Base-by-base conservation (phyloP, 139 green algal species). In the Spirogloea muscicola region DNA sequence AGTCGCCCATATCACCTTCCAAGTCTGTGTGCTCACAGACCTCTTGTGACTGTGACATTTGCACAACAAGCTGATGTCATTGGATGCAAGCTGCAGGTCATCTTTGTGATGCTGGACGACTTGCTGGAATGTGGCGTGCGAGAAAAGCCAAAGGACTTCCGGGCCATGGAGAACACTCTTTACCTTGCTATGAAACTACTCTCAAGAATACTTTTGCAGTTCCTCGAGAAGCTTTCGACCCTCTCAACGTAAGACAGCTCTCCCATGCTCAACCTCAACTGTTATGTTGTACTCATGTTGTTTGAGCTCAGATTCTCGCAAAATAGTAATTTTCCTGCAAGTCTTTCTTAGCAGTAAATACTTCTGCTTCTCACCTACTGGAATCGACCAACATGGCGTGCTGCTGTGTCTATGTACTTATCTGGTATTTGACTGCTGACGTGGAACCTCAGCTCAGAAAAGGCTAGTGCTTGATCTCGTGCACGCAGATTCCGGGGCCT, bases 161-260 rank as follows among this genome's bases (percentile, higher is more conserved):
- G 49, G 5, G 86, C 77, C 10, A 74, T 85, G 41, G 87, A 88
- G 48, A 82, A 81, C 41, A 88, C 80, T 36, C 67, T 92, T 18
- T 67, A 77, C 18, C 70, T 88, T 27, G 82, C 81, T 0, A 63
- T 92, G 7, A 70, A 58, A 48, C 84, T 89, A 69, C 70, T 93
- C 34, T 83, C 77, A 31, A 93, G 91, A 78, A 74, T 84, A 6
- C 84, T 86, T 21, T 62, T 93, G 59, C 80, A 84, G 27, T 84
- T 76, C 51, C 41, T 72, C 21, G 27, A 29, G 0, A 38, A 10
- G 18, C 42, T 84, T 29, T 9, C n/a, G 4, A 40, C 7, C 18
- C 67, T 69, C 25, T 67, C 74, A 29, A 46, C 36, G 37, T 27
- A 25, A 31, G 67, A n/a, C n/a, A n/a, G n/a, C n/a, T 52, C 16